These are phyloP conservation scores for Arthrocladium fulminans DNA, from an alignment of 2,329 filamentous ascomycete genomes.

Conservation along the genomic window DNA sequence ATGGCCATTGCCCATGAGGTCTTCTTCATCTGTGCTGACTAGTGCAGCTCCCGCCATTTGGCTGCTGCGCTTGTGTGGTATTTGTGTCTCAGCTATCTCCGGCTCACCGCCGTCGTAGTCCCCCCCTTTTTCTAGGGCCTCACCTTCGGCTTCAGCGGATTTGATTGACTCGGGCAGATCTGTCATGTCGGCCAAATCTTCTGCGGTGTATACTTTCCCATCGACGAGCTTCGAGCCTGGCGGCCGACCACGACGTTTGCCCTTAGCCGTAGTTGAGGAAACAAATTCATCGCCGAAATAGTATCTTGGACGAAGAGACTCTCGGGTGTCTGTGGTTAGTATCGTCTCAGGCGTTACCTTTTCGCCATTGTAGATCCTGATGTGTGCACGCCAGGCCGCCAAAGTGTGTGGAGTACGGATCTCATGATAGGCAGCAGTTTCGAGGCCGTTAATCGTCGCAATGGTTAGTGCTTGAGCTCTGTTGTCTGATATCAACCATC, in stretches of 20 bases:
- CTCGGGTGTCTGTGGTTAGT: constrained; percentile 5
- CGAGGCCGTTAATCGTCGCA: constrained; percentile 45
- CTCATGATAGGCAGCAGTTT: constrained; percentile 40
- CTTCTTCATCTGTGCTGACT: constrained; percentile 20
- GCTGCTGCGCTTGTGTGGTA: constrained; percentile 15
- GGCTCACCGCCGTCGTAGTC: neutral
- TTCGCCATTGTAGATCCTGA: constrained; percentile 37
- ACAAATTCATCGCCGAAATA: neutral
- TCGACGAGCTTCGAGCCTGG: constrained; percentile 19
- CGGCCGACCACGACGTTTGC: constrained; percentile 14
- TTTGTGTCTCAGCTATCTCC: neutral
- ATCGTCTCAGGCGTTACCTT: constrained; percentile 7
- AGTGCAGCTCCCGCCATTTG: constrained; percentile 18
- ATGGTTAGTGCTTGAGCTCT: constrained; percentile 49
- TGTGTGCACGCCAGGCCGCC: constrained; percentile 34
- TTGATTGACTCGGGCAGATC: neutral
- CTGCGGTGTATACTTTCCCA: constrained; percentile 18
- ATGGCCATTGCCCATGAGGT: neutral
- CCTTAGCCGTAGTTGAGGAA: no score
- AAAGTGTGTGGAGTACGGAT: constrained; percentile 36
- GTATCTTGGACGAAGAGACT: neutral
- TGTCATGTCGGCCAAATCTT: constrained; percentile 3
- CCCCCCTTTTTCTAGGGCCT: constrained; percentile 10
- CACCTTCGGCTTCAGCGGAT: constrained; percentile 1
- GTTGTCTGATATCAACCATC: constrained; percentile 51